Evolutionary conservation across 495 filamentous ascomycete species (phyloP).

Genomic region (Penicillium subrubescens): DNA sequence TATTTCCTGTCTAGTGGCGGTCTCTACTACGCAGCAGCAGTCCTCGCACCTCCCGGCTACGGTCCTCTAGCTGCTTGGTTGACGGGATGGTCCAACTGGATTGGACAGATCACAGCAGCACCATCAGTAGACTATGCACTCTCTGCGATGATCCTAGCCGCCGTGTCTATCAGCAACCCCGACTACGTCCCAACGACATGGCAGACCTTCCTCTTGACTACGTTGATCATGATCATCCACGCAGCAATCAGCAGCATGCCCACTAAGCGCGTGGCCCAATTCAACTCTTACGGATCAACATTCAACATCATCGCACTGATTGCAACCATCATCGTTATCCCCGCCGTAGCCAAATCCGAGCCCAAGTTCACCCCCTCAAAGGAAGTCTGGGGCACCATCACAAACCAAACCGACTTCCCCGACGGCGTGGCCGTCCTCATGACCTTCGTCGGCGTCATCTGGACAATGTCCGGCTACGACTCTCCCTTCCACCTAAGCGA

Average conservation of each 20-base stretch:
- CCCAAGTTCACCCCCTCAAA: slow-evolving; percentile 65
- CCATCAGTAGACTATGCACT: slow-evolving; percentile 65
- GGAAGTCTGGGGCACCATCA: slow-evolving; percentile 71
- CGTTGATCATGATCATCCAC: slow-evolving; percentile 71
- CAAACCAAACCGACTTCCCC: slow-evolving; percentile 70
- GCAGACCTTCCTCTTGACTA: slow-evolving; percentile 71
- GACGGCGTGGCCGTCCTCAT: slow-evolving; percentile 72
- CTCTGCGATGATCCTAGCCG: slow-evolving; percentile 73
- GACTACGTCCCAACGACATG: slow-evolving; percentile 64
- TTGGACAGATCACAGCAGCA: slow-evolving; percentile 70
- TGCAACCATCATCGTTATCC: slow-evolving; percentile 70
- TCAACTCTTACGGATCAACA: slow-evolving; percentile 74
- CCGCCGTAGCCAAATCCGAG: slow-evolving; percentile 57
- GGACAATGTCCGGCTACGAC: slow-evolving; percentile 72
- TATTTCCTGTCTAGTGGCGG: slow-evolving; percentile 57
- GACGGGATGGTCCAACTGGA: slow-evolving; percentile 77
- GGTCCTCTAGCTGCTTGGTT: slow-evolving; percentile 77
- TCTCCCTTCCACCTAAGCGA: slow-evolving; percentile 76
- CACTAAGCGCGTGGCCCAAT: slow-evolving; percentile 71
- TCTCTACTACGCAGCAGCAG: slow-evolving; percentile 77
- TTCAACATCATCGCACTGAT: slow-evolving; percentile 74
- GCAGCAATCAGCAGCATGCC: slow-evolving; percentile 73
- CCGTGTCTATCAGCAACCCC: slow-evolving; percentile 68
- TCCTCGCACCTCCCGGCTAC: slow-evolving; percentile 74
- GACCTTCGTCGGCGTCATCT: slow-evolving; percentile 70